A percentile compares a stretch with the other conserved stretches of the same genome.
Evolutionary conservation across 805 yeast genomes (phyloP).

Genomic region (Starmerella apis): DNA sequence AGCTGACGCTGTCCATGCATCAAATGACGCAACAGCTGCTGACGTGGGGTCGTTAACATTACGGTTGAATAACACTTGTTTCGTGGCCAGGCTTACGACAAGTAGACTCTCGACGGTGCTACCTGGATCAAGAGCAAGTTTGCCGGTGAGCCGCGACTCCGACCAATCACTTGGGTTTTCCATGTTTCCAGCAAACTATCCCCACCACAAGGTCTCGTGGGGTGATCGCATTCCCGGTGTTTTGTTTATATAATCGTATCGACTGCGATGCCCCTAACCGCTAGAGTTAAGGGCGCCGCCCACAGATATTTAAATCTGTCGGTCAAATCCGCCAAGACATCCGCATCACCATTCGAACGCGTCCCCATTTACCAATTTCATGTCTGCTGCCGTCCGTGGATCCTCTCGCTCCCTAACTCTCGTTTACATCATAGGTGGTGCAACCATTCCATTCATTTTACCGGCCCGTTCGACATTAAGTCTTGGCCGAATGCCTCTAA

Average conservation of each 20-base stretch:
- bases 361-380: neutral
- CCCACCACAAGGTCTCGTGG: neutral
- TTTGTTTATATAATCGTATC: conserved; percentile 7
- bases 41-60: conserved; percentile 26
- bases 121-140: conserved; percentile 12
- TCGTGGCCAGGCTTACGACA: conserved; percentile 7
- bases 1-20: conserved; percentile 9
- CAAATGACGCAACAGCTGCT: conserved; percentile 10
- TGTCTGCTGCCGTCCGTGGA: conserved; percentile 4
- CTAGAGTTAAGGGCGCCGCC: neutral
- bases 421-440: conserved; percentile 26
- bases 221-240: conserved; percentile 1
- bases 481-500: conserved; percentile 1
- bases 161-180: neutral
- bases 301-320: neutral
- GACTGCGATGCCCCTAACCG: conserved; percentile 6
- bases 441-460: conserved; percentile 28
- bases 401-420: conserved; percentile 18
- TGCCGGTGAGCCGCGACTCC: conserved; percentile 19
- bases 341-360: neutral
- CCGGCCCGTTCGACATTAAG: conserved; percentile 24
- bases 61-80: conserved; percentile 12
- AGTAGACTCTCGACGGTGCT: conserved; percentile 12
- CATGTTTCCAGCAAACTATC: neutral
- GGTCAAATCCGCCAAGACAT: neutral